Percentiles rank a stretch among this genome's conserved stretches.
Conservation (phyloP, 2,329 filamentous ascomycete species). For the Tolypocladium nubicola region DNA sequence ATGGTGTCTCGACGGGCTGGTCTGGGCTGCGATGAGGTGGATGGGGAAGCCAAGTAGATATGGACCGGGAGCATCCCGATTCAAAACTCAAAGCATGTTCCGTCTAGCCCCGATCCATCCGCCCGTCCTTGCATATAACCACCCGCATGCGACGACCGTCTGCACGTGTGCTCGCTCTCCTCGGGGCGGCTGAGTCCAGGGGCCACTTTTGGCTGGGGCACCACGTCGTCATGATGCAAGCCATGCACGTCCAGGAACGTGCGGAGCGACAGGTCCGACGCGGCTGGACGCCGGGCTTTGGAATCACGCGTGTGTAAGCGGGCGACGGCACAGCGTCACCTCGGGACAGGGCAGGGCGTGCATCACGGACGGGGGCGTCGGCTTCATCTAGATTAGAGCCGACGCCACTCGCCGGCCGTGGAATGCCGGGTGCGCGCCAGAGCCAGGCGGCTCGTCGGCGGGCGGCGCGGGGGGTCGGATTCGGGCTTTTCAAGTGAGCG, state of each 20-base stretch:
- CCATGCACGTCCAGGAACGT: not conserved
- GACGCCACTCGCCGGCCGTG: not conserved
- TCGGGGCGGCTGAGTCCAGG: not conserved
- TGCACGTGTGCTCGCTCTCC: too few relatives aligned
- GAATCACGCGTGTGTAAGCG: not conserved
- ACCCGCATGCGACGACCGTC: not conserved
- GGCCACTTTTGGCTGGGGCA: not conserved
- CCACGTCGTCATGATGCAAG: constrained; percentile 4
- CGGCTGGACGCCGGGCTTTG: not conserved
- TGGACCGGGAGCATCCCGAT: not conserved
- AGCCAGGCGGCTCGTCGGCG: not conserved
- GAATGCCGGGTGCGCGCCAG: not conserved
- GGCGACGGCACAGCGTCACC: not conserved
- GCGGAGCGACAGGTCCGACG: not conserved
- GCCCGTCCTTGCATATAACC: not conserved
- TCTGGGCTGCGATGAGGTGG: not conserved
- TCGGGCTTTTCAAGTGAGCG: not conserved
- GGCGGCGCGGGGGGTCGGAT: not conserved
- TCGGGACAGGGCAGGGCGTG: not conserved
- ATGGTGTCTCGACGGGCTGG: too few relatives aligned
- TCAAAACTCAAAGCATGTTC: not conserved
- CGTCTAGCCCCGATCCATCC: not conserved
- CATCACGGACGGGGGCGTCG: not conserved
- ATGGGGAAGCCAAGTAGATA: not conserved
- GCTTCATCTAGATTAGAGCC: not conserved